Evolutionary conservation across 2,329 filamentous ascomycete species (phyloP).

Genomic region (Exophiala xenobiotica): DNA sequence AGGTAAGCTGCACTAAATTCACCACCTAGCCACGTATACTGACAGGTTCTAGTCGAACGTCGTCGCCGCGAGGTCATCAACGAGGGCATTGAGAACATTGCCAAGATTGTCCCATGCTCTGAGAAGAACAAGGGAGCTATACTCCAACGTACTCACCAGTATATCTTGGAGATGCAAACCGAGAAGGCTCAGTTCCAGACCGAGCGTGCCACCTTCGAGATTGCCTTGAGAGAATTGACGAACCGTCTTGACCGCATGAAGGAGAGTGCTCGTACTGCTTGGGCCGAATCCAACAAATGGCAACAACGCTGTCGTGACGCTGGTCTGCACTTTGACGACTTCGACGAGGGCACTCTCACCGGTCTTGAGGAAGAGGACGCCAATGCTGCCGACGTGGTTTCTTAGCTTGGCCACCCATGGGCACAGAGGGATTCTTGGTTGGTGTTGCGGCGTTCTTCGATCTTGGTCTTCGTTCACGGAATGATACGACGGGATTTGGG

Average conservation of each 20-base stretch:
- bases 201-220: constrained; percentile 46
- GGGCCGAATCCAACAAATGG: constrained; percentile 74
- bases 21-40: constrained; percentile 6
- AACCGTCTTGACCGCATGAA: constrained; percentile 94
- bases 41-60: constrained; percentile 70
- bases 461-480: not conserved
- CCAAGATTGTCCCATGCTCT: constrained; percentile 94
- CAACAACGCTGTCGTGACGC: constrained; percentile 47
- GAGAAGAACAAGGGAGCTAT: constrained; percentile 99
- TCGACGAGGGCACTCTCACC: constrained; percentile 33
- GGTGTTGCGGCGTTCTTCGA: not conserved
- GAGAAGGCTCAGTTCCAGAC: constrained; percentile 36
- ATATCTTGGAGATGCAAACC: constrained; percentile 74
- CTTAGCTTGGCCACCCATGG: not conserved
- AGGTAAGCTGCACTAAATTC: constrained; percentile 56
- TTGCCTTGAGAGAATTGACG: constrained; percentile 76
- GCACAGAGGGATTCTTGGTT: not conserved
- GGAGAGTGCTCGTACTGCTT: constrained; percentile 82
- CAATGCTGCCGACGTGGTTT: not conserved
- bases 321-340: constrained; percentile 51
- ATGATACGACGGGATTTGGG: too few relatives aligned
- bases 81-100: constrained; percentile 95
- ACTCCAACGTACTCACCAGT: constrained; percentile 85
- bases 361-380: constrained; percentile 19
- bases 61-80: constrained; percentile 97